These are phyloP conservation scores for Aspergillus leporis DNA, from an alignment of 495 filamentous ascomycete genomes.

Conservation along the genomic window DNA sequence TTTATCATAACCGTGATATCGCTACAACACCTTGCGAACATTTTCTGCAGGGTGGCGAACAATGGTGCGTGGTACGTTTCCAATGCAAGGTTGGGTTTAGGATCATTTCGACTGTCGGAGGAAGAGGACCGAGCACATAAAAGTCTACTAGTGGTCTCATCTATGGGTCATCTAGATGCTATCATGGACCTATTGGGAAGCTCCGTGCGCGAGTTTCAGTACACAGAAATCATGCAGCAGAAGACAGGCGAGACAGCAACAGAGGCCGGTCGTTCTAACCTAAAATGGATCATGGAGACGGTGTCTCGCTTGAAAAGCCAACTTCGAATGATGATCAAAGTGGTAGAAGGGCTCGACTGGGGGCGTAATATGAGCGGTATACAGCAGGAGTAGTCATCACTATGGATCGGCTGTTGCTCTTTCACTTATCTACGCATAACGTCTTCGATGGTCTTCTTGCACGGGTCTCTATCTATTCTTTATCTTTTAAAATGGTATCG, in stretches of 20 bases:
- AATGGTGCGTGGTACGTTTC: background rate
- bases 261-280: background rate
- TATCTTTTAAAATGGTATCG: background rate
- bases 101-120: background rate
- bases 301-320: background rate
- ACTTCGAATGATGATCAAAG: background rate
- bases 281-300: conserved; percentile 1
- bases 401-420: background rate
- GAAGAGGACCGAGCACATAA: conserved; percentile 1
- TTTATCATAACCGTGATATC: background rate
- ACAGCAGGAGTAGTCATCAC: background rate
- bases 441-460: background rate
- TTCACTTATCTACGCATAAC: background rate
- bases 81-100: background rate
- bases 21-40: background rate
- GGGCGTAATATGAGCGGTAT: background rate
- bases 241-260: background rate
- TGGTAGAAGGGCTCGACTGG: background rate
- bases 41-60: background rate
- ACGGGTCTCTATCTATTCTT: background rate
- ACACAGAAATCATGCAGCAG: background rate
- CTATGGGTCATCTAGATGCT: background rate
- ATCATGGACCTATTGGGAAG: background rate
- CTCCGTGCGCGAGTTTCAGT: background rate
- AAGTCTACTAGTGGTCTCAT: background rate